Conservation (phyloP, 2,329 filamentous ascomycete genomes). For the Ophiostoma montium region DNA sequence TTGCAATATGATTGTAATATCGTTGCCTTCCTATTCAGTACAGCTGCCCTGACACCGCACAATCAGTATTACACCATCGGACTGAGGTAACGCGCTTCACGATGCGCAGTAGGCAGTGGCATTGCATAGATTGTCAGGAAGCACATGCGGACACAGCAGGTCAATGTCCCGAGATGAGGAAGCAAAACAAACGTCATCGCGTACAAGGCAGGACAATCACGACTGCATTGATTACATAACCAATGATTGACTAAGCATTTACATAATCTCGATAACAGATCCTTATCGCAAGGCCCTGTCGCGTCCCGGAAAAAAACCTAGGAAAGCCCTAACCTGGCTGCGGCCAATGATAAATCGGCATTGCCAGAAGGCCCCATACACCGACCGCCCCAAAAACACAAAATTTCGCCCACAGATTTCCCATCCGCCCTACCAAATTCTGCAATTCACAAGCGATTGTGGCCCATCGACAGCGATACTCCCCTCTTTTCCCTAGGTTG, state of each 20-base stretch:
- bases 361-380: background rate
- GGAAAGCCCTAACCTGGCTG: conserved; percentile 11
- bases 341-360: conserved; percentile 6
- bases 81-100: no score
- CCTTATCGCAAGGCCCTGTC: conserved; percentile 8
- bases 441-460: conserved; percentile 6
- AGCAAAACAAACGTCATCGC: no score
- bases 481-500: conserved; percentile 10
- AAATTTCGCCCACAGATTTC: conserved; percentile 20
- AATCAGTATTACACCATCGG: no score
- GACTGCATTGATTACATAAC: background rate
- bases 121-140: background rate
- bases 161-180: no score
- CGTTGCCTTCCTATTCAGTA: no score
- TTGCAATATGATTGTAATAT: no score
- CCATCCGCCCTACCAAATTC: background rate
- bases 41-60: no score
- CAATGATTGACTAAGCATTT: background rate
- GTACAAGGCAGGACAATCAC: background rate
- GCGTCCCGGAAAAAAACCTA: conserved; percentile 2
- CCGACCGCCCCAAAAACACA: conserved; percentile 8
- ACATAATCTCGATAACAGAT: background rate
- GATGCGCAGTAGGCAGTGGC: no score
- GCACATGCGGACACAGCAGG: background rate
- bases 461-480: background rate